phyloP scores from a whole-genome alignment of 306 rosid genomes.

The Psophocarpus tetragonolobus region DNA sequence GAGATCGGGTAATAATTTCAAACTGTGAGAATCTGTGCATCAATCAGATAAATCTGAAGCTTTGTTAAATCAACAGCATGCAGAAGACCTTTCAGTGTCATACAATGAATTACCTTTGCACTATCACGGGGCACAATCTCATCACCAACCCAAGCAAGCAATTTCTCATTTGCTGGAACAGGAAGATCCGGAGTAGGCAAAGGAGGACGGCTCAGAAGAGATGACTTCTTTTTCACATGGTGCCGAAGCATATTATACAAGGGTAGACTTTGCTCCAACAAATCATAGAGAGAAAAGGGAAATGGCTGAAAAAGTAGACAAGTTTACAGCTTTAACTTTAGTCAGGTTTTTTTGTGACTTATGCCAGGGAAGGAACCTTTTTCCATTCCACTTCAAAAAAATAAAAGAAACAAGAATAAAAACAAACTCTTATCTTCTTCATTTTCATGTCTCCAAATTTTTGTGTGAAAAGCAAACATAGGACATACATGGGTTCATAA shows the following conservation, averaged over 20 bases:
- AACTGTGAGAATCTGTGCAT: slow-evolving; percentile 27
- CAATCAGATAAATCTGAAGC: slow-evolving; percentile 18
- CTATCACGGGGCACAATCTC: slow-evolving; percentile 74
- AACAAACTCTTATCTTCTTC: background rate
- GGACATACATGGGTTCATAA: background rate
- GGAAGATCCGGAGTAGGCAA: slow-evolving; percentile 79
- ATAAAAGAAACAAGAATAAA: too few relatives aligned
- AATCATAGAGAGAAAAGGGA: slow-evolving; percentile 57
- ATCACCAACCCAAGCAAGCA: slow-evolving; percentile 90
- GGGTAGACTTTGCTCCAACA: slow-evolving; percentile 80
- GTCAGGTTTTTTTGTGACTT: background rate
- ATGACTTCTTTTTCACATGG: slow-evolving; percentile 54
- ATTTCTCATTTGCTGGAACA: slow-evolving; percentile 75
- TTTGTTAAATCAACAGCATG: background rate
- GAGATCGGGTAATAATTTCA: slow-evolving; percentile 33
- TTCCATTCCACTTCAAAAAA: background rate
- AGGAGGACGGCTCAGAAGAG: slow-evolving; percentile 51
- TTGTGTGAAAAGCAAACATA: background rate
- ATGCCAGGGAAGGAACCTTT: background rate
- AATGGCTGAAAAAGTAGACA: slow-evolving; percentile 55
- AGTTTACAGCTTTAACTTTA: slow-evolving; percentile 18
- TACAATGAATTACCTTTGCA: slow-evolving; percentile 63
- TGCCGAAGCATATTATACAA: slow-evolving; percentile 70
- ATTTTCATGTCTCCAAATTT: background rate
- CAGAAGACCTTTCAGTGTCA: slow-evolving; percentile 11